Evolutionary conservation across 2,329 filamentous ascomycete species (phyloP), one percentile per base, ranked within the genome.

Genomic region (Shiraia sp.): DNA sequence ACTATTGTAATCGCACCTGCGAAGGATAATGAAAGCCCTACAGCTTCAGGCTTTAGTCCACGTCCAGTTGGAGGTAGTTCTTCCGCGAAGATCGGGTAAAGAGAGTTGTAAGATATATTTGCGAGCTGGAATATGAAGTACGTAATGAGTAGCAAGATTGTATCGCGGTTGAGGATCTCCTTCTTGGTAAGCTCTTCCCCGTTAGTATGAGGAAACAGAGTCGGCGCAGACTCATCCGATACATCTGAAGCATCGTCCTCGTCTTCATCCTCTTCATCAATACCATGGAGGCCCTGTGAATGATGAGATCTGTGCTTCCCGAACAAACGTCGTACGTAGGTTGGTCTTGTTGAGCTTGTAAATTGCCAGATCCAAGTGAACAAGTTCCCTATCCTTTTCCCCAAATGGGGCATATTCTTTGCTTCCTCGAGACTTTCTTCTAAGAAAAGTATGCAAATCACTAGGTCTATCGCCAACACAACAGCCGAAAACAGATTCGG

Each of bases 101-200:
- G 76, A 13, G 89, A 92, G 70, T 96, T 96, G 78, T 91, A 99
- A 3, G 90, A 90, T 53, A 96, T 90, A 68, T 97, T 97, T 47
- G 88, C 85, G 4, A 99, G 78, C 61, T 96, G 91, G 64, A 97
- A 99, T 35, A 97, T 86, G 30, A 96, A 81, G 62, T 96, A 97
- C 0, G 91, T 95, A 37, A 82, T 67, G 5, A 99, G 79, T 0
- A 99, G 79, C 2, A 95, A 75, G 10, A 96, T 67, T 0, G 90
- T 96, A 45, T 93, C 90, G 42, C 84, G 79, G 59, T 88, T 95
- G 36, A 92, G 77, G 2, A 96, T 71, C 36, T 82, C 75, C 26
- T 79, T 79, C 16, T 72, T 74, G 1, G 75, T 75, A 9, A 85
- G 70, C n/a, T 55, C 47, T 24, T 69, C 65, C 15, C 57, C 58